Evolutionary conservation across 805 yeast species (phyloP).

Genomic region (Kodamaea neixiangensis): DNA sequence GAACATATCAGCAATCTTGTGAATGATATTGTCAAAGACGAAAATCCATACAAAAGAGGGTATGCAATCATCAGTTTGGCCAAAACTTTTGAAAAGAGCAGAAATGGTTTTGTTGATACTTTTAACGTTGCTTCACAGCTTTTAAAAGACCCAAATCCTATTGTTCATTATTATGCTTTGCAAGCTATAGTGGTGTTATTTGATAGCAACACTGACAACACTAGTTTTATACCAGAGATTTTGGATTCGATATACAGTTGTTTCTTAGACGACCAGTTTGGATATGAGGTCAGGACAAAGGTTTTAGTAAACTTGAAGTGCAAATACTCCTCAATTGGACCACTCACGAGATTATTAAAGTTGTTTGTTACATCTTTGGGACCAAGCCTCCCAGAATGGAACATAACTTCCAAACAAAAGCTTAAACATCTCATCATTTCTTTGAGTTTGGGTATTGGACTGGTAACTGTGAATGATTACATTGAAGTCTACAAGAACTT

Average conservation of each 20-base stretch:
- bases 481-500: slow-evolving; percentile 24
- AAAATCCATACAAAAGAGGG: slow-evolving; percentile 64
- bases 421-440: slow-evolving; percentile 30
- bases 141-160: slow-evolving; percentile 79
- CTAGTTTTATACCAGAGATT: slow-evolving; percentile 42
- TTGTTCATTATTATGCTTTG: slow-evolving; percentile 74
- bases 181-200: slow-evolving; percentile 58
- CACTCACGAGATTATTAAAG: slow-evolving; percentile 27
- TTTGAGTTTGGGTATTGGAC: slow-evolving; percentile 35
- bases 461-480: slow-evolving; percentile 27
- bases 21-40: slow-evolving; percentile 63
- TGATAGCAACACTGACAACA: slow-evolving; percentile 53
- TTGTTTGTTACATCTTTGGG: slow-evolving; percentile 38
- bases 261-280: slow-evolving; percentile 38
- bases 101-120: slow-evolving; percentile 41
- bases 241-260: slow-evolving; percentile 28
- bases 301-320: slow-evolving; percentile 37
- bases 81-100: slow-evolving; percentile 28
- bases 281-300: slow-evolving; percentile 36
- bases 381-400: slow-evolving; percentile 33
- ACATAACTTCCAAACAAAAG: slow-evolving; percentile 19
- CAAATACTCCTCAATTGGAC: slow-evolving; percentile 31
- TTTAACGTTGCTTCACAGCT: slow-evolving; percentile 61
- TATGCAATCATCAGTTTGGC: slow-evolving; percentile 31
- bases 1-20: slow-evolving; percentile 39